These are phyloP conservation scores for Aspergillus spinulosporus DNA, from an alignment of 2,329 filamentous ascomycete genomes.

Conservation along the genomic window DNA sequence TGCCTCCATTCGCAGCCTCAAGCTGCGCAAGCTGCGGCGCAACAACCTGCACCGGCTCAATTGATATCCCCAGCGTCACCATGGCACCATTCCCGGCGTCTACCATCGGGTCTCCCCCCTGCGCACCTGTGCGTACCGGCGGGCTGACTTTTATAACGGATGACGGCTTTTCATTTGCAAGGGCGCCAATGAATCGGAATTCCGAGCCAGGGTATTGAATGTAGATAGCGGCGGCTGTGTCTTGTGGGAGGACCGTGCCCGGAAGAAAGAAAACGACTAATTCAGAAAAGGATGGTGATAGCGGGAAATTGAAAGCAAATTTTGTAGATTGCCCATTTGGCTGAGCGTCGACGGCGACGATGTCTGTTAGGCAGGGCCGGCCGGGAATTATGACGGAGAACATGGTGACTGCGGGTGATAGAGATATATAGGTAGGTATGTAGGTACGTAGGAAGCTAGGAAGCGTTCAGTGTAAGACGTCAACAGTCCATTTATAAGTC, in stretches of 20 bases:
- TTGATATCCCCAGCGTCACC: conserved; percentile 76
- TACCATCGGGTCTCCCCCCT: conserved; percentile 43
- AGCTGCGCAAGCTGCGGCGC: conserved; percentile 66
- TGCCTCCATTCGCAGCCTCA: conserved; percentile 28
- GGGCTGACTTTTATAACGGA: conserved; percentile 78
- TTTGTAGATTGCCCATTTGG: conserved; percentile 59
- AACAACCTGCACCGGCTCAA: conserved; percentile 76
- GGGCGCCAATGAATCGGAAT: conserved; percentile 83
- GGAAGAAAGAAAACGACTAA: conserved; percentile 89
- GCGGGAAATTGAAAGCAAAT: conserved; percentile 68
- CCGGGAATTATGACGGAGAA: conserved; percentile 64
- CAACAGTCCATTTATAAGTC: background rate
- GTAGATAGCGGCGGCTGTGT: conserved; percentile 86
- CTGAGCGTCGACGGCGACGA: conserved; percentile 52
- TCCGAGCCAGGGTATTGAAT: conserved; percentile 68
- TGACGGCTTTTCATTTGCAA: conserved; percentile 86
- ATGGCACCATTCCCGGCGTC: conserved; percentile 50
- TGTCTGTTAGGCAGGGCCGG: conserved; percentile 60
- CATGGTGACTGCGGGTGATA: conserved; percentile 40
- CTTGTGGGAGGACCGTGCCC: conserved; percentile 67
- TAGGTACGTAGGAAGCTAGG: no score
- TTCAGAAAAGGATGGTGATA: conserved; percentile 63
- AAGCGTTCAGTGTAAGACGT: background rate
- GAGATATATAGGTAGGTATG: background rate
- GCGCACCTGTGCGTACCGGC: conserved; percentile 25